Percentiles rank a stretch among this genome's conserved stretches.
Evolutionary conservation across 768 basidiomycete species (phyloP).

Genomic region (Tylopilus plumbeoviolaceoides): DNA sequence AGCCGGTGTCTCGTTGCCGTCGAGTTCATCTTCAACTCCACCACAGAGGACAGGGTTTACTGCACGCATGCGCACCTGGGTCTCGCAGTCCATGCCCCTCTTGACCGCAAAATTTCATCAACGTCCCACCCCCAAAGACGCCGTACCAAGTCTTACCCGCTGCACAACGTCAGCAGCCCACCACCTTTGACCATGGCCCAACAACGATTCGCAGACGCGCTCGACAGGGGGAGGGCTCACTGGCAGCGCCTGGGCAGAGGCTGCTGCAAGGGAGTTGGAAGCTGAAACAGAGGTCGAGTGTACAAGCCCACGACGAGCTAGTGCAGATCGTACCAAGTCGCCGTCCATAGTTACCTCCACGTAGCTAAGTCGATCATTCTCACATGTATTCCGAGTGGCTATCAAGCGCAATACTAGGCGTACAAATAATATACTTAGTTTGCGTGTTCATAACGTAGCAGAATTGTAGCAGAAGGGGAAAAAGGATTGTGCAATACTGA

Average conservation of each 20-base stretch:
- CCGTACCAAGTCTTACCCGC: not conserved
- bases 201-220: conserved; percentile 50
- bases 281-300: conserved; percentile 52
- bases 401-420: conserved; percentile 6
- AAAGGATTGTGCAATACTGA: conserved; percentile 26
- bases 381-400: not conserved
- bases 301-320: conserved; percentile 13
- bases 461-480: not conserved
- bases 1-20: too few species aligned
- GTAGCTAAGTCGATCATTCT: too few species aligned
- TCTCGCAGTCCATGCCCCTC: conserved; percentile 45
- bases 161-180: not conserved
- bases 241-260: conserved; percentile 49
- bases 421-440: conserved; percentile 26
- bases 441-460: conserved; percentile 24
- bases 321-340: not conserved
- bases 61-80: conserved; percentile 46
- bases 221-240: conserved; percentile 59
- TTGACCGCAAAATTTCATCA: conserved; percentile 53
- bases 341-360: not conserved
- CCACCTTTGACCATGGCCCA: conserved; percentile 36
- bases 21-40: too few species aligned
- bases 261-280: conserved; percentile 53
- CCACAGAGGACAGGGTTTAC: conserved; percentile 57
- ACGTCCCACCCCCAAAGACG: conserved; percentile 25